phyloP scores from a whole-genome alignment of 2,329 filamentous ascomycete species.

The Teratosphaeria viscida region DNA sequence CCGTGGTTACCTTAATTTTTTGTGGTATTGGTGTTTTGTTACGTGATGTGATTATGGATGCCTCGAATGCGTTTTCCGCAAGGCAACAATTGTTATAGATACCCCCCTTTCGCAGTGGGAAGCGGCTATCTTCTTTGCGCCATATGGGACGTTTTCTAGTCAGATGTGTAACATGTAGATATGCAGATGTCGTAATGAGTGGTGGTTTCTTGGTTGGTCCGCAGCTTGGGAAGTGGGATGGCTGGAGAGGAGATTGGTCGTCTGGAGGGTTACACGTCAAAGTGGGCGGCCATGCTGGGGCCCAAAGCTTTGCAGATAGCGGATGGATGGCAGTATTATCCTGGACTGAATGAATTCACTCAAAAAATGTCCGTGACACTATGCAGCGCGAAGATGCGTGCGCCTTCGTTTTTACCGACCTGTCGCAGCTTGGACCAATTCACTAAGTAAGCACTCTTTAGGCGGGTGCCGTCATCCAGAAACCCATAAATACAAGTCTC shows the following conservation, averaged over 20 bases:
- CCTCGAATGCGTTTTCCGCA: neutral
- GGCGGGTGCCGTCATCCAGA: neutral
- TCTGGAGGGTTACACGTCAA: neutral
- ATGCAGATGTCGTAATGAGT: neutral
- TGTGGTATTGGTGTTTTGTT: neutral
- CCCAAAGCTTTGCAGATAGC: neutral
- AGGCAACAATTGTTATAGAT: neutral
- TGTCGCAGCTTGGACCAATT: too few relatives aligned
- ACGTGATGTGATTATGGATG: neutral
- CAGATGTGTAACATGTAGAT: neutral
- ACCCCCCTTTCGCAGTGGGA: neutral
- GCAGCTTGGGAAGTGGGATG: neutral
- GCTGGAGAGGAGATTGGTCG: neutral
- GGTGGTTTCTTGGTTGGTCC: neutral
- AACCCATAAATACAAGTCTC: neutral
- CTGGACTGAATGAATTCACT: neutral
- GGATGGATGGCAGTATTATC: neutral
- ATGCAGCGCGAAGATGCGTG: too few relatives aligned
- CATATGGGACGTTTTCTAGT: neutral
- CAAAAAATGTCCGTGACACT: neutral
- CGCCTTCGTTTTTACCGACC: too few relatives aligned
- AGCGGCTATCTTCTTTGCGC: neutral
- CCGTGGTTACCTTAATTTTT: neutral
- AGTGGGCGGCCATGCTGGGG: neutral
- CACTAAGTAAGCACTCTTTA: neutral